Conservation (phyloP, 169 alveolate species). For the Cryptosporidium canis region DNA sequence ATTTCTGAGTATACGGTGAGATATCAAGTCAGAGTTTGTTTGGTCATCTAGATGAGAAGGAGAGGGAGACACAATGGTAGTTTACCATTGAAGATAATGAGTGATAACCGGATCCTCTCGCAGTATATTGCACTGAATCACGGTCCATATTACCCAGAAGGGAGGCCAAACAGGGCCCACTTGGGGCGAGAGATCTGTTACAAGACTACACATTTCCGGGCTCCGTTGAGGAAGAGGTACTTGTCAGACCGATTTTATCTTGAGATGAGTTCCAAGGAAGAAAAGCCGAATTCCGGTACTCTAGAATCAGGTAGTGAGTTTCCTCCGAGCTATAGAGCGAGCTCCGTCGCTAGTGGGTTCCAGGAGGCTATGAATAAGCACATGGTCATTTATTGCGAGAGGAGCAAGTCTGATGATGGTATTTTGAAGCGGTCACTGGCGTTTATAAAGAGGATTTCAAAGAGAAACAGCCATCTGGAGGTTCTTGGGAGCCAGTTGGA, state of each 20-base stretch:
- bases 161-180: background rate
- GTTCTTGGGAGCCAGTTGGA: slow-evolving; percentile 32
- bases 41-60: background rate
- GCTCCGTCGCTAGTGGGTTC: background rate
- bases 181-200: background rate
- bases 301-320: background rate
- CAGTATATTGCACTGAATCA: slow-evolving; percentile 34
- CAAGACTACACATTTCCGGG: background rate
- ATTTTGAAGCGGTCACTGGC: slow-evolving; percentile 29
- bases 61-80: slow-evolving; percentile 22
- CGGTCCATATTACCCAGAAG: background rate
- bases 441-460: slow-evolving; percentile 4
- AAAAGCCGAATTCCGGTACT: background rate
- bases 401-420: background rate
- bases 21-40: background rate
- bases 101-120: background rate
- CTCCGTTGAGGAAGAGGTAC: background rate
- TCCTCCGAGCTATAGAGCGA: background rate
- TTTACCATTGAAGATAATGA: slow-evolving; percentile 62
- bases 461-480: slow-evolving; percentile 26
- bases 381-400: background rate
- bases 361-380: slow-evolving; percentile 10
- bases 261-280: background rate
- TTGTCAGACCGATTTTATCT: background rate
- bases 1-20: background rate